Evolutionary conservation across 805 yeast species (phyloP), one percentile per base, ranked within the genome.

Genomic region (Maudiozyma saulgeensis): DNA sequence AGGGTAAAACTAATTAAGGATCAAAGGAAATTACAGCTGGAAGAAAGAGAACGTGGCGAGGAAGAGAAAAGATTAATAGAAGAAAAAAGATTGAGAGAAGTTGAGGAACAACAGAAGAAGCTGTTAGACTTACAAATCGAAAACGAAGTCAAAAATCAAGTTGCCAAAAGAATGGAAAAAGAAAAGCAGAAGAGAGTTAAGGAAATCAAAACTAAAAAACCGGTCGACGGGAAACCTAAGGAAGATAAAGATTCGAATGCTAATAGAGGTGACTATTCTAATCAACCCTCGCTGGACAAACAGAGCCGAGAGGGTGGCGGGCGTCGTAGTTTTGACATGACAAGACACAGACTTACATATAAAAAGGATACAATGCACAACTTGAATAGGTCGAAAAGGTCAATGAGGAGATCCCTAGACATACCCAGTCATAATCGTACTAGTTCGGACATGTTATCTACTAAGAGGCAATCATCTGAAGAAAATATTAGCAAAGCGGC

Each of bases 121-220:
- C 43, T 50, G 48, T 49, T 57, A 26, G 66, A 62, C 26, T 41
- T 52, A n/a, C 54, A 55, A 43, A 52, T 63, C 4, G 56, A 61
- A 48, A 52, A 58, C 41, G 62, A 61, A 41, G 59, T 65, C 2
- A 58, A 60, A 43, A 46, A 49, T 6, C 60, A 58, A 44, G 49
- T 57, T 53, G 53, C 47, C 15, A 51, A 49, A 44, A 56, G 53
- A 41, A 46, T 59, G 19, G 48, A 49, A 46, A 55, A 49, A 45
- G 60, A 56, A 41, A 52, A 43, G 18, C 45, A 51, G 35, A 41
- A 38, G 21, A 50, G 48, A 31, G 6, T 4, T 16, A 35, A 15
- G 18, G 38, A 35, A 35, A n/a, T 6, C 1, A 35, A 35, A 35
- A 16, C 3, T 7, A 35, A 16, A 16, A 35, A 38, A 3, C 23